These are phyloP conservation scores for Pelargonium cotyledonis DNA, from an alignment of 441 rosid species.

Conservation along the genomic window DNA sequence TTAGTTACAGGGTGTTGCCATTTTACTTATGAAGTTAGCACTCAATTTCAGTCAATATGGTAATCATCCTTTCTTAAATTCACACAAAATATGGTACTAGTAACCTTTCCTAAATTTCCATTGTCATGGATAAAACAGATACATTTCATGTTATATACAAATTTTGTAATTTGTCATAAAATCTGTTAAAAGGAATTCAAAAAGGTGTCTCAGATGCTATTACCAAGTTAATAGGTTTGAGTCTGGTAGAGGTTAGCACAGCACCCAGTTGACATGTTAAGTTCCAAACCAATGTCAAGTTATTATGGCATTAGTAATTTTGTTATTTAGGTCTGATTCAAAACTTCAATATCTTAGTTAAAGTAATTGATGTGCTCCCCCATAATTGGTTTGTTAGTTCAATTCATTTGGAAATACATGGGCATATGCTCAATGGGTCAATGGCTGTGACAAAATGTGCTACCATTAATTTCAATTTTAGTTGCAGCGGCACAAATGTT, in stretches of 20 bases:
- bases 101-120: too few relatives aligned
- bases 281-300: too few relatives aligned
- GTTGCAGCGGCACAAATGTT: neutral
- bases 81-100: too few relatives aligned
- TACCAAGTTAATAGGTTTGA: neutral
- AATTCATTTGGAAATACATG: too few relatives aligned
- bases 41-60: neutral
- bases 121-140: neutral
- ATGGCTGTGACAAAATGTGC: neutral
- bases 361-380: too few relatives aligned
- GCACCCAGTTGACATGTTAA: too few relatives aligned
- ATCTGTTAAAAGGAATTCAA: neutral
- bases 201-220: neutral
- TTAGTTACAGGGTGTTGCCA: neutral
- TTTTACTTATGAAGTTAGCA: conserved; percentile 1
- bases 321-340: neutral
- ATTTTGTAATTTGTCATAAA: neutral
- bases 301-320: neutral
- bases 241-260: too few relatives aligned
- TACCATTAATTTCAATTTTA: neutral
- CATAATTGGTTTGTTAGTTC: too few relatives aligned
- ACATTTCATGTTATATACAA: neutral
- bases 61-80: too few relatives aligned
- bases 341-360: too few relatives aligned
- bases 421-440: neutral